Base-by-base conservation (phyloP, 768 basidiomycete genomes). In the Kwoniella dejecticola region DNA sequence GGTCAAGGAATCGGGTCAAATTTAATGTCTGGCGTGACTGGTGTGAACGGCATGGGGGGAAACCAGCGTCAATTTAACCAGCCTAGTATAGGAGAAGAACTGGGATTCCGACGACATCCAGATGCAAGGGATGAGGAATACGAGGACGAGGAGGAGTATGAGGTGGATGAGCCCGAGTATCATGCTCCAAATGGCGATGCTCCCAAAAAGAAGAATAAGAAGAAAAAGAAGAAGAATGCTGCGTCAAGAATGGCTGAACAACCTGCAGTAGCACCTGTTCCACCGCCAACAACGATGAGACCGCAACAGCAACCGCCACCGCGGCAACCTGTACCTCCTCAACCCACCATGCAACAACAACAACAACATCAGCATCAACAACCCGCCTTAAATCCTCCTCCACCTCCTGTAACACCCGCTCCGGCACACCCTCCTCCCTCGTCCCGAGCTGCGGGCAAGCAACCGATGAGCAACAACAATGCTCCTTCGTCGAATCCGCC, bases 401-500 rank as follows among this genome's bases (percentile, higher is more conserved):
- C 71, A 68, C 83, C 80, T 72, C 82, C 72, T 69, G 78, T 73
- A 74, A 80, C 67, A 62, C 82, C 72, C 69, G 81, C 77, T 65
- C 82, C 77, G 73, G 80, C 63, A 38, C 74, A 71, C 74, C 84
- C 84, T 29, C 84, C 83, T 40, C 90, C 88, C 33, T 88, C 86
- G 62, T 89, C 89, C 52, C 85, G 91, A 15, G 90, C 91, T 23
- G 89, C 89, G 66, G 91, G 91, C 69, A 95, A 95, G 82, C 89
- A 91, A 73, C 91, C 91, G 30, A 93, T 93, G 91, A 83, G 87
- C 1, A 91, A 91, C 75, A 58, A 67, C 11, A 60, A 64, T 8
- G 61, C 72, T 24, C 61, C 69, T 6, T 58, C 70, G 21, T 52
- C 68, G 55, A 57, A 69, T 57, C 66, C 68, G 13, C 76, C 77